Evolutionary conservation across 2,329 filamentous ascomycete species (phyloP).

Genomic region (Epichloe glyceriae): DNA sequence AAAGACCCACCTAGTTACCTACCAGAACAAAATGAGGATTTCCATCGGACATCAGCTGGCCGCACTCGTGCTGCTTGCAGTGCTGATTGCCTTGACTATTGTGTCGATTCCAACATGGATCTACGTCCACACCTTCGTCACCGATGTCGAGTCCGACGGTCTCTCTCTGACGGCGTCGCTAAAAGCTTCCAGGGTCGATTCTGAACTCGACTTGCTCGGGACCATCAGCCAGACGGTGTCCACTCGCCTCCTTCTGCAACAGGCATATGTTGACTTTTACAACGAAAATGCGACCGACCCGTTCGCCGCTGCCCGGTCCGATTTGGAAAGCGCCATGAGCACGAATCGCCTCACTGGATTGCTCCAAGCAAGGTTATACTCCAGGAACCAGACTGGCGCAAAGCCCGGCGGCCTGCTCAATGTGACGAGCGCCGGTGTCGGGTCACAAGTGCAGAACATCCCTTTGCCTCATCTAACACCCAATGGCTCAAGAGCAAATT

Average conservation of each 20-base stretch:
- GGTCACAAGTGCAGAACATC: constrained; percentile 30
- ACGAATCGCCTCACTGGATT: constrained; percentile 44
- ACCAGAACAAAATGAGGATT: constrained; percentile 51
- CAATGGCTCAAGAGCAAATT: constrained; percentile 43
- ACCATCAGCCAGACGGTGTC: constrained; percentile 60
- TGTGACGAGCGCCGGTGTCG: constrained; percentile 38
- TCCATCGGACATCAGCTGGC: constrained; percentile 81
- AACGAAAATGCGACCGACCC: constrained; percentile 40
- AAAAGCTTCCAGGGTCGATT: constrained; percentile 70
- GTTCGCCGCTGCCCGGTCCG: constrained; percentile 47
- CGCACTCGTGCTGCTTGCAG: constrained; percentile 61
- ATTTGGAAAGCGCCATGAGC: constrained; percentile 58
- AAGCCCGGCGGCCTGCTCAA: constrained; percentile 44
- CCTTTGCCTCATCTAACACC: constrained; percentile 45
- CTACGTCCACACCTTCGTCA: constrained; percentile 42
- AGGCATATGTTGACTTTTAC: constrained; percentile 38
- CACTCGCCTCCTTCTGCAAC: constrained; percentile 49
- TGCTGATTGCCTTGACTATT: constrained; percentile 62
- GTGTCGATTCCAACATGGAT: constrained; percentile 65
- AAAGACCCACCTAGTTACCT: not conserved
- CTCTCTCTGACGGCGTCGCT: constrained; percentile 71
- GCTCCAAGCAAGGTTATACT: constrained; percentile 62
- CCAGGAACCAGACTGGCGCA: constrained; percentile 48
- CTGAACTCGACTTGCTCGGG: constrained; percentile 67
- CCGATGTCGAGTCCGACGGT: constrained; percentile 41